Conservation (phyloP, 257 asterid species). For the Apocynum venetum region DNA sequence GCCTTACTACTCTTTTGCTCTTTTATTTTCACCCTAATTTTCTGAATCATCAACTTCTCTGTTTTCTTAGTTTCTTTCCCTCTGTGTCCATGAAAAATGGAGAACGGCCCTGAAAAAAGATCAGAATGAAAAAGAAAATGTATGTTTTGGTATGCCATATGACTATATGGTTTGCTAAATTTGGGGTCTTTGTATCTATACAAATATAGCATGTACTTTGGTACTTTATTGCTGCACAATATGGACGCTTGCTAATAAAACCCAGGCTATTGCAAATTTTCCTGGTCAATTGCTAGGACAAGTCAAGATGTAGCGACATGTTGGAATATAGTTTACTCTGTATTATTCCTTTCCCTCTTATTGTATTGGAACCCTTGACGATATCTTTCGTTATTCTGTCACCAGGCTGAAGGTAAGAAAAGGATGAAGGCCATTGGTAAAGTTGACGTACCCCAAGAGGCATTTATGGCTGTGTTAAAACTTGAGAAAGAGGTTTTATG, state of each 20-base stretch:
- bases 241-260: too few relatives aligned
- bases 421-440: slow-evolving; percentile 94
- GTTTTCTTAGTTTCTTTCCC: background rate
- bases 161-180: background rate
- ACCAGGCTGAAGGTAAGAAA: slow-evolving; percentile 97
- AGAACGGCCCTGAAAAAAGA: background rate
- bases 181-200: background rate
- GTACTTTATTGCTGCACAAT: too few relatives aligned
- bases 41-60: background rate
- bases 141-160: background rate
- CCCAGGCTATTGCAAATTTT: background rate
- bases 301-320: background rate
- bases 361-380: background rate
- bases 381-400: slow-evolving; percentile 2
- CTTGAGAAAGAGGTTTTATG: slow-evolving; percentile 92
- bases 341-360: background rate
- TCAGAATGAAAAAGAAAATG: background rate
- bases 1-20: background rate
- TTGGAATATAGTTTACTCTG: background rate
- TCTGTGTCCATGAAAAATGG: background rate
- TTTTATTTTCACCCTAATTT: background rate
- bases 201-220: too few relatives aligned
- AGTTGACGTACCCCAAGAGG: slow-evolving; percentile 98
- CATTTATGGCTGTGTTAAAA: slow-evolving; percentile 97
- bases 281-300: background rate